These are phyloP conservation scores for Phaseolus coccineus DNA, from an alignment of 331 rosid genomes.

Conservation along the genomic window DNA sequence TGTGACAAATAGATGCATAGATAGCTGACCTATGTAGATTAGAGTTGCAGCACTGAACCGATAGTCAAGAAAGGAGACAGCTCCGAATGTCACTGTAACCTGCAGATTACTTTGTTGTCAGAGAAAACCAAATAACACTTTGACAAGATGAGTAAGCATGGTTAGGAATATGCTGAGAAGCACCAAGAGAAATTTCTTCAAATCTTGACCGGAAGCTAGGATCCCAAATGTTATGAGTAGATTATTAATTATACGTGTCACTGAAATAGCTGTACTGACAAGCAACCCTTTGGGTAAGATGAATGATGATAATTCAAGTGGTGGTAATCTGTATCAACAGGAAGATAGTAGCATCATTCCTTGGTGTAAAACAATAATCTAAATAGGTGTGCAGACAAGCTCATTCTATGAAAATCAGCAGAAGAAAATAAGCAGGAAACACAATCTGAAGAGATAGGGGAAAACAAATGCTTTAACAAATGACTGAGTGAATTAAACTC, in stretches of 20 bases:
- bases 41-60: constrained; percentile 52
- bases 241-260: constrained; percentile 44
- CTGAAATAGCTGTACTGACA: constrained; percentile 49
- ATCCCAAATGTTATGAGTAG: constrained; percentile 45
- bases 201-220: constrained; percentile 56
- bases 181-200: constrained; percentile 59
- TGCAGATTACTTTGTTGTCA: constrained; percentile 48
- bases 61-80: constrained; percentile 54
- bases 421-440: background rate
- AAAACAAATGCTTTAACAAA: background rate
- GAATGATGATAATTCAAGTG: constrained; percentile 49
- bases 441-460: background rate
- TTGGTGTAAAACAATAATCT: constrained; percentile 30
- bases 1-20: background rate
- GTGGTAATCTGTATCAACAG: constrained; percentile 52
- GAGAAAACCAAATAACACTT: constrained; percentile 36
- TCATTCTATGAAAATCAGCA: background rate
- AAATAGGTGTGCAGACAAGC: constrained; percentile 5
- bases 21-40: constrained; percentile 60
- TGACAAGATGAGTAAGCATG: constrained; percentile 29
- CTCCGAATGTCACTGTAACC: constrained; percentile 55
- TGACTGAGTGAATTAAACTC: constrained; percentile 42
- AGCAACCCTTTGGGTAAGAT: constrained; percentile 49
- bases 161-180: constrained; percentile 37
- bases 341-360: constrained; percentile 18